Evolutionary conservation across 805 yeast genomes (phyloP), one percentile per base, ranked within the genome.

Genomic region (Yarrowia bubula): DNA sequence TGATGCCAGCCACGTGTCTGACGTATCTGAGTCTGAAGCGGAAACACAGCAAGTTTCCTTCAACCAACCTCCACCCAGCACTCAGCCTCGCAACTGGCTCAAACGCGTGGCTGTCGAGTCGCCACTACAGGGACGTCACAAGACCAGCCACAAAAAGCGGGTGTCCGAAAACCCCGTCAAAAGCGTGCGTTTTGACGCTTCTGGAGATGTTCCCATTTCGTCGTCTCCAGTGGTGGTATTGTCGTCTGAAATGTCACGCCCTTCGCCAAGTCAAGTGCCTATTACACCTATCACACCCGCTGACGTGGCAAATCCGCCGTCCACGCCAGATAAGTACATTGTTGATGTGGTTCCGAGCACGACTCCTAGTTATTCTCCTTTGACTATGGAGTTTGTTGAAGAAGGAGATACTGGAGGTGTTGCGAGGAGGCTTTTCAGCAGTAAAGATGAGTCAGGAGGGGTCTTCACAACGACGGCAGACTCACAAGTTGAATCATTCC

Each of bases 231-330:
- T 55, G 22, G 47, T 39, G 37, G 47, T 39, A 3, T 10, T 55
- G 11, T 55, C 61, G 15, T 55, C 61, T 5, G 61, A 55, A 13
- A 31, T 31, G 38, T 41, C 46, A 2, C 61, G 47, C 0, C 47
- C 46, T 10, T 55, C 47, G 0, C 61, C 61, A 2, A 55, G 61
- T 8, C 61, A 55, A 22, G 47, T 38, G 6, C 61, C 61, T 1
- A 55, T 55, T 3, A 55, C 61, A 2, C 61, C 61, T 1, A 55
- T 55, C n/a, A 55, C 61, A 0, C 61, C 61, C 13, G 61, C 47
- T 31, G 47, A 41, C 28, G 38, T 51, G 18, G 37, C 44, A 0
- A 32, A 55, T 11, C 46, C 42, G 4, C 50, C 64, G 1, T 44
- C 64, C 3, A 58, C 51, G 6, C 51, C 64, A 11, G 50, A 43